Conservation (phyloP, 2,329 filamentous ascomycete species). For the Cladosporium sp. region DNA sequence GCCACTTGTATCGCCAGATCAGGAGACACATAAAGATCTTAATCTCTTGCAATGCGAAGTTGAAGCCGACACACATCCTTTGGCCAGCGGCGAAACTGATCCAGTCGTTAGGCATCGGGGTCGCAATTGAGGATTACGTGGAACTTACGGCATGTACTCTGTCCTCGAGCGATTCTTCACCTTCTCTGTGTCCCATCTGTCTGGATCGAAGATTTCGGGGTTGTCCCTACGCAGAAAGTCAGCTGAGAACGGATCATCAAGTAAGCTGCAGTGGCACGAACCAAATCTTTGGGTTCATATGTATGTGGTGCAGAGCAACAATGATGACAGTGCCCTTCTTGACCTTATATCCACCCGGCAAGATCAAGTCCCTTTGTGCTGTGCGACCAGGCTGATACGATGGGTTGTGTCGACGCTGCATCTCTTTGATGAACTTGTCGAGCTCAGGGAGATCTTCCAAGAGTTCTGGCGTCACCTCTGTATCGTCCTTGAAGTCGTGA, state of each 20-base stretch:
- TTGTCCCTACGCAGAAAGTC: conserved; percentile 41
- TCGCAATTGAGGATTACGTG: not conserved
- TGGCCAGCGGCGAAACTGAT: conserved; percentile 55
- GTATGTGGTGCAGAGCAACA: conserved; percentile 47
- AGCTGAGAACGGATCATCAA: not conserved
- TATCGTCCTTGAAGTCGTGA: conserved; percentile 38
- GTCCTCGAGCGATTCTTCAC: conserved; percentile 55
- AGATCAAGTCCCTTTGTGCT: conserved; percentile 55
- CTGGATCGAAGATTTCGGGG: conserved; percentile 58
- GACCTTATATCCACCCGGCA: conserved; percentile 60
- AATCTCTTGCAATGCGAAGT: conserved; percentile 62
- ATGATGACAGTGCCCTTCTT: conserved; percentile 56
- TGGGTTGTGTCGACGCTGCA: conserved; percentile 60
- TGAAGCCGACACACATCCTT: conserved; percentile 64
- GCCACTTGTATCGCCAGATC: conserved; percentile 59
- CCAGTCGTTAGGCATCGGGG: not conserved
- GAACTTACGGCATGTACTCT: conserved; percentile 51
- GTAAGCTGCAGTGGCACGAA: not conserved
- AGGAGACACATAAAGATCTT: conserved; percentile 61
- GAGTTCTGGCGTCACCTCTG: conserved; percentile 39
- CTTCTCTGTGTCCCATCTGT: conserved; percentile 58
- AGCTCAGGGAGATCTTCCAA: conserved; percentile 51
- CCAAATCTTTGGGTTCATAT: conserved; percentile 58
- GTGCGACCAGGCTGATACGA: conserved; percentile 63
- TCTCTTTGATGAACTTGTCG: conserved; percentile 62